Evolutionary conservation across 108 stramenopile genomes (phyloP).

Genomic region (Skeletonema potamos): DNA sequence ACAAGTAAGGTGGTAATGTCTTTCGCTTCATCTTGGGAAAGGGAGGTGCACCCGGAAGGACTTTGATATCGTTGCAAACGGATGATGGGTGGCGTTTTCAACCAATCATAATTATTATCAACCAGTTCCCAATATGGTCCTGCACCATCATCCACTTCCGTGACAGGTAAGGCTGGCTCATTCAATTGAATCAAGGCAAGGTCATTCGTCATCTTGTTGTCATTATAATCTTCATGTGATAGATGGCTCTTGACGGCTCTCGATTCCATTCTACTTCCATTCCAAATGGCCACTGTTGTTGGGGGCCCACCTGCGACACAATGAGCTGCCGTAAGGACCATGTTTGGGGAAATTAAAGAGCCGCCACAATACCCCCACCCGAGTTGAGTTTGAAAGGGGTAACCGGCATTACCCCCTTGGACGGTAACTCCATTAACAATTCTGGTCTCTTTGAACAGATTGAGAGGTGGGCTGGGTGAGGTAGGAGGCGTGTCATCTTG

Average conservation of each 20-base stretch:
- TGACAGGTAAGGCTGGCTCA: background rate
- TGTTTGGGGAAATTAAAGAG: constrained; percentile 35
- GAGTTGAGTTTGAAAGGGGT: background rate
- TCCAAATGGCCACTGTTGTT: no score
- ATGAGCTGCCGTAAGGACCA: constrained; percentile 46
- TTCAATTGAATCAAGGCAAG: background rate
- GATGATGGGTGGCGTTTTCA: constrained; percentile 11
- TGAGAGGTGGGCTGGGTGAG: background rate
- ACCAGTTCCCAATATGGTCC: constrained; percentile 6
- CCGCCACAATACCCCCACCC: constrained; percentile 21
- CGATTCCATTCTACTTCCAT: no score
- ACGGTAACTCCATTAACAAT: background rate
- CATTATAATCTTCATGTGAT: no score
- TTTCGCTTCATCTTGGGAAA: background rate
- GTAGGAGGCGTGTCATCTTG: background rate
- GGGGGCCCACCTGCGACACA: constrained; percentile 10
- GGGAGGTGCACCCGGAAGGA: background rate
- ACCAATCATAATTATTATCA: constrained; percentile 6
- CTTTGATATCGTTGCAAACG: constrained; percentile 28
- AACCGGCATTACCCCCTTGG: background rate
- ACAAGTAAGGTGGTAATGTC: constrained; percentile 3
- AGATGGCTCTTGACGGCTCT: no score
- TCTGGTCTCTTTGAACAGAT: background rate
- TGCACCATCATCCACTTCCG: background rate
- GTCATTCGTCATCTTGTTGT: background rate